Evolutionary conservation across 371 early-diverging fungal species (phyloP), one percentile per base, ranked within the genome.

Genomic region (Mortierella sp.): DNA sequence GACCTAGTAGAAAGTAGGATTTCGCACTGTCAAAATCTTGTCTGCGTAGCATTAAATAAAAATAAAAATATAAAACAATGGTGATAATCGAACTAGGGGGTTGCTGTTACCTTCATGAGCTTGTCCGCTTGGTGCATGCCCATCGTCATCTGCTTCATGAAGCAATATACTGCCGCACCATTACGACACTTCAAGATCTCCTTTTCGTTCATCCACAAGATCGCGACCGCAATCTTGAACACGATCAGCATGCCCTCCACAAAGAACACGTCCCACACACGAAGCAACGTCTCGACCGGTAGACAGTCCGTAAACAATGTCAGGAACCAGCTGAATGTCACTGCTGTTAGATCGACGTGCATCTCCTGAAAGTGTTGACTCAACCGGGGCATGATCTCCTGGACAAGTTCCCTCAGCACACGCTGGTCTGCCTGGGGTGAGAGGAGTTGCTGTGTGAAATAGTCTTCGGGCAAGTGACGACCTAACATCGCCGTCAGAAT

Each of bases 311-410:
- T 72, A 56, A 76, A 81, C 26, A 81, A 56, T 4, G 78, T 72
- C 50, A 81, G 50, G 61, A 81, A 81, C 81, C 81, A 81, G 56
- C 79, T 79, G 37, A 86, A 81, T 0, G 81, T 79, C 19, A 81
- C 54, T 0, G 79, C 81, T 0, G 70, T 78, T 9, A 81, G 32
- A 48, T 81, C 79, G 6, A 81, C 79, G 30, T 68, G 72, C 58
- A 71, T 60, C 19, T 52, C 56, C 19, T 78, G 62, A 12, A 81
- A 66, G 37, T 81, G 81, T 3, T 26, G 19, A 17, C 43, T 48
- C 28, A 81, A 57, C 17, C 70, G 50, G 4, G 81, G 81, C 60
- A 76, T 59, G 58, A 64, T 68, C 30, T 72, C 69, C 28, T 68
- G 70, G 11, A 79, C 64, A 0, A 79, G 55, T n/a, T 79, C 78